Evolutionary conservation across 768 basidiomycete genomes (phyloP), one percentile per base, ranked within the genome.

Genomic region (Royoungia palumana): DNA sequence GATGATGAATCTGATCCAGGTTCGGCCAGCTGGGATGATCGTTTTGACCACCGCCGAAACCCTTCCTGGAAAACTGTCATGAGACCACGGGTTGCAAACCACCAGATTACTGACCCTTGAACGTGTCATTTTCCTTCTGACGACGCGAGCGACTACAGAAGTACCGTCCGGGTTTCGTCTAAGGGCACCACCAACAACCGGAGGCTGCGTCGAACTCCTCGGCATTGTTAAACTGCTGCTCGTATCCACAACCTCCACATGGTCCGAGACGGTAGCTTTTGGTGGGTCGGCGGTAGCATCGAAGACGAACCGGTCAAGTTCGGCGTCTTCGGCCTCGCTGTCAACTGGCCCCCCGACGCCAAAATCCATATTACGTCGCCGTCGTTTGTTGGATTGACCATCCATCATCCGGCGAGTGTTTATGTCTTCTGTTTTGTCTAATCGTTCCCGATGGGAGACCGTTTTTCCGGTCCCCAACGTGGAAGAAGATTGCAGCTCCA

Each of bases 381-480:
- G 82, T 46, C 80, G 70, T 54, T 75, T 78, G 37, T 75, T 72
- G 37, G 69, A 32, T 44, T 67, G 69, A 45, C 80, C 76, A 41
- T 79, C 70, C 46, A 87, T 54, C 16, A 75, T 69, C 45, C 76
- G 76, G 32, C 78, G 75, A 48, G 82, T 71, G 39, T 80, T 74
- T 41, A 76, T 72, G 53, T 89, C 80, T 59, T 89, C 87, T 7
- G 68, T 59, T 53, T 72, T 78, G 21, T 83, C 83, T 21, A 79
- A 60, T 5, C 71, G 76, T 41, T 86, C 80, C 35, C 80, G 76
- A 53, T 83, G 78, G 3, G 88, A 86, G 3, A 67, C 61, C 4
- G 72, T 61, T 59, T 77, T 84, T 12, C 87, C 86, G 2, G 91
- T 85, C 14, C 93, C 92, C 46, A 96, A 79, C 2, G 85, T 87